Evolutionary conservation across 768 basidiomycete genomes (phyloP).

Genomic region (Podaxis rugospora): DNA sequence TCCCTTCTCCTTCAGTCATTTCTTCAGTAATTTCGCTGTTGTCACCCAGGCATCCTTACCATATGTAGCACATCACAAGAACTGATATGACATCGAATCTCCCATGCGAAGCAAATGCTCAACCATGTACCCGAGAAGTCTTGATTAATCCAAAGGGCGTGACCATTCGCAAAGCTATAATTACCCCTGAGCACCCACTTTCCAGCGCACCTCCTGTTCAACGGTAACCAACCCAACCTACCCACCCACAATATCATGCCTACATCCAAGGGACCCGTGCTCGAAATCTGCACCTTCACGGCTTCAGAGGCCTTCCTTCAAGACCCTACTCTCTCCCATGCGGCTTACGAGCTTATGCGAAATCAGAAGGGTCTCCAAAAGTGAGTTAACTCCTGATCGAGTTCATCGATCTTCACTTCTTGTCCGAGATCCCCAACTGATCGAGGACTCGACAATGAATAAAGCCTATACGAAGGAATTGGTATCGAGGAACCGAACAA

Average conservation of each 20-base stretch:
- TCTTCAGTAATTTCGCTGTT: not conserved
- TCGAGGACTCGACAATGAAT: not conserved
- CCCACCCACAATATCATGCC: not conserved
- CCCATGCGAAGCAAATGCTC: conserved; percentile 1
- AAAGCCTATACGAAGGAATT: conserved; percentile 2
- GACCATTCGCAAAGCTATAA: not conserved
- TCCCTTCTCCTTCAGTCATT: not conserved
- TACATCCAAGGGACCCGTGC: not conserved
- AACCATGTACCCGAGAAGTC: not conserved
- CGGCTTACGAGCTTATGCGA: not conserved
- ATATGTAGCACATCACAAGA: conserved; percentile 1
- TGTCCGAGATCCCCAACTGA: not conserved
- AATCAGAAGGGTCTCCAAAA: not conserved
- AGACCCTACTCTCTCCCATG: not conserved
- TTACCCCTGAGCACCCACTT: not conserved
- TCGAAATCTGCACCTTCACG: conserved; percentile 2
- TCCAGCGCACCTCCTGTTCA: not conserved
- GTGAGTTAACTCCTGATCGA: not conserved
- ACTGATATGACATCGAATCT: conserved; percentile 1
- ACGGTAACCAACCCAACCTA: not conserved
- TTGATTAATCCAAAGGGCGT: not conserved
- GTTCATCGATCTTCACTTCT: not conserved
- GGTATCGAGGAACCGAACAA: conserved; percentile 1
- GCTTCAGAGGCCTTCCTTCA: not conserved
- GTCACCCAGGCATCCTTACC: not conserved